These are phyloP conservation scores for Plasmodium ovale DNA, from an alignment of 169 alveolate species.

Conservation along the genomic window DNA sequence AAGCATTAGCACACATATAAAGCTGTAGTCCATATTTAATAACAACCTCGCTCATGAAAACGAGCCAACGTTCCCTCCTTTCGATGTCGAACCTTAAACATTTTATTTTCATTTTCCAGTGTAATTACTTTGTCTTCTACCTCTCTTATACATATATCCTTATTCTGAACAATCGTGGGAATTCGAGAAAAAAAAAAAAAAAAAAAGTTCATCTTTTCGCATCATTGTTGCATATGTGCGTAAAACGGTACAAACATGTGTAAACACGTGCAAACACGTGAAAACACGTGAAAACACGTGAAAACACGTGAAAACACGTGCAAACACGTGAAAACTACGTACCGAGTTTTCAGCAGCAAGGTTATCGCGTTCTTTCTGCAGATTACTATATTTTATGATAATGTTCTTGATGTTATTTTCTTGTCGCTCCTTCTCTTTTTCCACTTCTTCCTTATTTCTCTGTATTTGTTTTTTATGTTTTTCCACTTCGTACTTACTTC, in stretches of 20 bases:
- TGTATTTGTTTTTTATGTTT: conserved; percentile 7
- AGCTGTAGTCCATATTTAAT: too few relatives aligned
- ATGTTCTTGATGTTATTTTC: conserved; percentile 47
- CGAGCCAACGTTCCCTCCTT: too few relatives aligned
- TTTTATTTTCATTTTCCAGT: conserved; percentile 9
- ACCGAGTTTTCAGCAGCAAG: conserved; percentile 29
- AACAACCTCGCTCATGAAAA: too few relatives aligned
- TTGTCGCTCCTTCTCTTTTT: conserved; percentile 22
- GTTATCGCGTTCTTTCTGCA: conserved; percentile 30
- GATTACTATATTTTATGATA: conserved; percentile 6
- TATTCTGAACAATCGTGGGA: not conserved
- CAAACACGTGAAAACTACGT: too few relatives aligned
- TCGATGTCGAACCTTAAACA: not conserved
- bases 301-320: too few relatives aligned
- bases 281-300: too few relatives aligned
- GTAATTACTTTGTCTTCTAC: not conserved
- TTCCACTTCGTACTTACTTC: conserved; percentile 12
- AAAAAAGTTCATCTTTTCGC: too few relatives aligned
- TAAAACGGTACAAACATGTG: not conserved
- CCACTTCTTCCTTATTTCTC: conserved; percentile 23
- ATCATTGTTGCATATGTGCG: not conserved
- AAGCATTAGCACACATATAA: too few relatives aligned
- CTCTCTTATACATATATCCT: not conserved
- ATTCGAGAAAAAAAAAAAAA: not conserved
- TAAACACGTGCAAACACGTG: not conserved